A percentile compares a stretch with the other conserved stretches of the same genome.
phyloP scores from a whole-genome alignment of 129 eudicot genomes.

The Sambucus nigra region DNA sequence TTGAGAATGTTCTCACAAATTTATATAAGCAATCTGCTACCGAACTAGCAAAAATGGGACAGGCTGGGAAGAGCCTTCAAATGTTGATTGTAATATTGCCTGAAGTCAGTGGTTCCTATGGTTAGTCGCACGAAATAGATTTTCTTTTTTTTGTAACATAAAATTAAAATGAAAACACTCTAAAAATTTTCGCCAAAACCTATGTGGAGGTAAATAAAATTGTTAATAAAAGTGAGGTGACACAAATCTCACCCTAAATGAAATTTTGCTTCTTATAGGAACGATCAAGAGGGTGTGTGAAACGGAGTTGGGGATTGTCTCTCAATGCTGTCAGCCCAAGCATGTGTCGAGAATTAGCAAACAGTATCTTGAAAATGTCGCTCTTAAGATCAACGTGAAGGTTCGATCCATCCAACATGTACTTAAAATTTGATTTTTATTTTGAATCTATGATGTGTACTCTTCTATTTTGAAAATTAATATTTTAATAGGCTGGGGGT shows the following conservation, averaged over 20 bases:
- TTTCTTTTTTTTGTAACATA: neutral
- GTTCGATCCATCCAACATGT: slow-evolving; percentile 20
- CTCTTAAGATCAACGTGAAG: slow-evolving; percentile 83
- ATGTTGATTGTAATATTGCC: slow-evolving; percentile 68
- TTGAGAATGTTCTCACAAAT: slow-evolving; percentile 43
- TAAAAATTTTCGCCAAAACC: too few species aligned
- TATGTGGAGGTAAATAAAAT: too few species aligned
- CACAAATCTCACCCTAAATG: too few species aligned
- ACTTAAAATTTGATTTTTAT: neutral
- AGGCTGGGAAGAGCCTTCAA: slow-evolving; percentile 35
- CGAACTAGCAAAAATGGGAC: slow-evolving; percentile 11
- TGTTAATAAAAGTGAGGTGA: too few species aligned
- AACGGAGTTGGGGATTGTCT: slow-evolving; percentile 73
- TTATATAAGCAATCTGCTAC: slow-evolving; percentile 13
- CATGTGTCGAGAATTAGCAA: slow-evolving; percentile 24
- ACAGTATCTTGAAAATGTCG: slow-evolving; percentile 66
- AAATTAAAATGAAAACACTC: too few species aligned
- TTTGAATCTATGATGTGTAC: too few species aligned
- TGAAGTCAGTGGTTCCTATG: slow-evolving; percentile 56
- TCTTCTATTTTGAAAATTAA: neutral
- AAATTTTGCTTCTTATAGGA: slow-evolving; percentile 29
- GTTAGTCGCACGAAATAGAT: slow-evolving; percentile 15
- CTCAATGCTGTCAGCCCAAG: slow-evolving; percentile 73
- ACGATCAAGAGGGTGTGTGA: slow-evolving; percentile 72
- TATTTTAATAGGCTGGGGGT: slow-evolving; percentile 61